Evolutionary conservation across 1,139 yeast genomes (phyloP).

Genomic region (Geotrichum reessii): DNA sequence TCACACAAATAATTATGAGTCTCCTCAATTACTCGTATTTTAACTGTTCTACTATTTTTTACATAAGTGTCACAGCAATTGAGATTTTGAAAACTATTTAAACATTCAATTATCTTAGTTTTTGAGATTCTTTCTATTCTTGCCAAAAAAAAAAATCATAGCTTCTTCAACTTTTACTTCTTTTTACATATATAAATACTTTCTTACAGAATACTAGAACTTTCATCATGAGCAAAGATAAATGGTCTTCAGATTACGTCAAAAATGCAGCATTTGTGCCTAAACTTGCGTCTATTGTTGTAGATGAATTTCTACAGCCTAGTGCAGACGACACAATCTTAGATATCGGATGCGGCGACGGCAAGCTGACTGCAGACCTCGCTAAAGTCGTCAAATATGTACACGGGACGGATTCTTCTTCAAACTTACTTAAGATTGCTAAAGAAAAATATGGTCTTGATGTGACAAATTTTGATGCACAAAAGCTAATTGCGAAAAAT

Average conservation of each 20-base stretch:
- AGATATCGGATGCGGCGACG: conserved; percentile 29
- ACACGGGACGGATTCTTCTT: conserved; percentile 23
- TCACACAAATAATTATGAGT: not conserved
- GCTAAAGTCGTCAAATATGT: conserved; percentile 18
- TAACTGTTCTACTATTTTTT: not conserved
- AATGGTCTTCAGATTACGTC: conserved; percentile 24
- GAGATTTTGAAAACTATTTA: not conserved
- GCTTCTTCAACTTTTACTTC: not conserved
- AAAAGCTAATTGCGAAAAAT: not conserved
- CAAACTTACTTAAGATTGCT: conserved; percentile 20
- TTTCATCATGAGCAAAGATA: conserved; percentile 14
- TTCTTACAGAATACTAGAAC: not conserved
- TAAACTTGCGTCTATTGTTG: conserved; percentile 19
- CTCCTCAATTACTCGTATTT: not conserved
- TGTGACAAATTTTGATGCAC: conserved; percentile 10
- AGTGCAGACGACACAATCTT: conserved; percentile 21
- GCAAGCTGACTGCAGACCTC: conserved; percentile 23
- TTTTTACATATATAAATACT: not conserved
- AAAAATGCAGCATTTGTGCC: conserved; percentile 26
- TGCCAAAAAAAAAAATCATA: too few relatives aligned
- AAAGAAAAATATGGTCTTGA: conserved; percentile 10
- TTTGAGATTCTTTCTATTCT: not conserved
- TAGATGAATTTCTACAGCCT: conserved; percentile 24
- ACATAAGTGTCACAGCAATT: not conserved
- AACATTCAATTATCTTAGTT: not conserved